Evolutionary conservation across 495 filamentous ascomycete genomes (phyloP), one percentile per base, ranked within the genome.

Genomic region (Tetracladium marchalianum): DNA sequence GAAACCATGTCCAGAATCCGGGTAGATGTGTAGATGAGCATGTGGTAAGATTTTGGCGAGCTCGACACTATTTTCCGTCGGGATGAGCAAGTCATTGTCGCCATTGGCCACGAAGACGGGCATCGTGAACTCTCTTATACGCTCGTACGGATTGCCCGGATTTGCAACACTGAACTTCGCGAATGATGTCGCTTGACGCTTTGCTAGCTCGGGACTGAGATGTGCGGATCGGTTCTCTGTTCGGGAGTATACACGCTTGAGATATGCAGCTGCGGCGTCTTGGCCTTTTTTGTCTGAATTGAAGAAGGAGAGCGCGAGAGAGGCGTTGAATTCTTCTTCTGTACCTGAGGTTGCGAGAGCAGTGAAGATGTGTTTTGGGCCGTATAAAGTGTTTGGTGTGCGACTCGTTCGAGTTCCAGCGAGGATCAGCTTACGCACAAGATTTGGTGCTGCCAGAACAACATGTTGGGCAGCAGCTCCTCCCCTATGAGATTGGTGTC

Each of bases 41-140:
- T 56, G 32, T 22, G 36, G 41, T 16, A 60, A 39, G 13, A 39
- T 48, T 11, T 42, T 36, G 17, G 41, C 50, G 22, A 59, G 17
- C 35, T 55, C 18, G 32, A 32, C 39, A 35, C 47, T 57, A 44
- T 58, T 62, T 22, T 44, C 42, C 35, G 45, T 50, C 4, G 56
- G 56, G 11, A 63, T 39, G 11, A 66, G 35, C 12, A 58, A 16
- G 49, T 65, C 63, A 32, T 59, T 37, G 27, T 65, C 55, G 36
- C 63, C 62, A 47, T 62, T 61, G 15, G 59, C 56, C 16, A 65
- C 55, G 17, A 65, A 49, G 11, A 65, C 59, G 10, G 60, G 60
- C 39, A 63, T 61, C 38, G 51, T 53, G 33, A 64, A 38, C 48
- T 60, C 53, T 15, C 41, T 37, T 31, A 63, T 43, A 36, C 57